Base-by-base conservation (phyloP, 1,139 yeast species). In the Arxiozyma slooffiae region DNA sequence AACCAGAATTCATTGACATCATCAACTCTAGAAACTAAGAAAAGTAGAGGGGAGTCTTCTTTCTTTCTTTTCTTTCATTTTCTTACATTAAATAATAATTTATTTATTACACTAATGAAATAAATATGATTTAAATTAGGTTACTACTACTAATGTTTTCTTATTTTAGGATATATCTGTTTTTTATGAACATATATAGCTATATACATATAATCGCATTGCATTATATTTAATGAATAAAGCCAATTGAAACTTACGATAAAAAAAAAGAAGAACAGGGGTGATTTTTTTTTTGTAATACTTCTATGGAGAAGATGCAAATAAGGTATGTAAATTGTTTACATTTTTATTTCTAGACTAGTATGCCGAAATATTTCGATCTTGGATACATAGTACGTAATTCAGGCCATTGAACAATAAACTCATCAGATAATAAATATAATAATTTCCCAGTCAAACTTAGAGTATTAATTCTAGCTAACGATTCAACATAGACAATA, bases 1-100 rank as follows among this genome's bases (percentile, higher is more conserved):
- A 92, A 80, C 96, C 98, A 59, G 98, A 92, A 77, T 92, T 92
- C 69, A 82, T 88, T 68, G 94, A 88, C 75, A 92, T 92, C 68
- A 78, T 92, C 80, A 92, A 85, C 77, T 86, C 96, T 54, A 85
- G 96, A 82, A 75, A 77, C 70, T 88, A 82, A 73, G 47, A 53
- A 48, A 38, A 41, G 23, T 46, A 30, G 38, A 38, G 6, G 1
- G 36, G 37, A 30, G 6, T 41, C 38, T 21, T 38, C 39, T 40
- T 42, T 46, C 34, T 41, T 38, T 47, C 44, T 23, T 47, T 46
- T 48, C 41, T 48, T 17, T 50, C 20, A 45, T 47, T 20, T 21
- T 18, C 48, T 44, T 30, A 30, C 6, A 4, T 11, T 11, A 30
- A 30, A 11, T 30, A 30, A 11, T 11, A 30, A 16, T 30, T 26